Evolutionary conservation across 1,284 basidiomycete genomes (phyloP), one percentile per base, ranked within the genome.

Genomic region (Fistulinella cinereoalba): DNA sequence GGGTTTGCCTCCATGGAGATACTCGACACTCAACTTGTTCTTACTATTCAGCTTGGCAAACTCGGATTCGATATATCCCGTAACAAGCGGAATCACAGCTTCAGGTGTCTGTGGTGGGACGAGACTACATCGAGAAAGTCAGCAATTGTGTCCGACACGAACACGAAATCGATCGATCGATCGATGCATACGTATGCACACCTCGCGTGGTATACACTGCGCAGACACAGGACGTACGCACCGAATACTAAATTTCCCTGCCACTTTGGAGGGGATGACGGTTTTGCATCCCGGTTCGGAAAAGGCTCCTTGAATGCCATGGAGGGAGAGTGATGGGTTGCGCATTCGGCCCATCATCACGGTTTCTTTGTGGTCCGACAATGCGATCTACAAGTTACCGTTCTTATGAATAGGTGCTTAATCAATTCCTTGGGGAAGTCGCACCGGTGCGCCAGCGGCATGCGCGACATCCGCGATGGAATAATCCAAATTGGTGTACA

Each of bases 271-370:
- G 1, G 75, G 96, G 69, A 99, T 99, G 63, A 99, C 97, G 0
- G 96, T 99, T 81, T 97, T 97, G 37, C 81, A 84, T 7, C 92
- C 92, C 1, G 80, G 77, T 6, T 87, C 89, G 50, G 84, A 90
- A 76, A 98, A 98, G 5, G 95, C 97, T 46, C 97, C 96, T 69
- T 98, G 93, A 61, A 99, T 96, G 22, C 96, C 97, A 69, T 99
- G 96, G 15, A 99, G 72, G 4, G 92, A 96, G 50, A 99, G 78
- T 51, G 85, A 89, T 1, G 94, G 92, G 68, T 85, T 80, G 41
- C 87, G 79, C 90, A 92, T 92, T 56, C 92, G 83, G 28, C 85
- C 89, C 92, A 96, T 97, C 40, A 97, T 72, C 5, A 91, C 85
- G n/a, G 77, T 72, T 25, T 85, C 81, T 67, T 94, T 95, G 68